Percentiles rank a stretch among this genome's conserved stretches.
These are phyloP conservation scores for Stephanodiscus minutulus DNA, from an alignment of 108 stramenopile genomes.

Conservation along the genomic window DNA sequence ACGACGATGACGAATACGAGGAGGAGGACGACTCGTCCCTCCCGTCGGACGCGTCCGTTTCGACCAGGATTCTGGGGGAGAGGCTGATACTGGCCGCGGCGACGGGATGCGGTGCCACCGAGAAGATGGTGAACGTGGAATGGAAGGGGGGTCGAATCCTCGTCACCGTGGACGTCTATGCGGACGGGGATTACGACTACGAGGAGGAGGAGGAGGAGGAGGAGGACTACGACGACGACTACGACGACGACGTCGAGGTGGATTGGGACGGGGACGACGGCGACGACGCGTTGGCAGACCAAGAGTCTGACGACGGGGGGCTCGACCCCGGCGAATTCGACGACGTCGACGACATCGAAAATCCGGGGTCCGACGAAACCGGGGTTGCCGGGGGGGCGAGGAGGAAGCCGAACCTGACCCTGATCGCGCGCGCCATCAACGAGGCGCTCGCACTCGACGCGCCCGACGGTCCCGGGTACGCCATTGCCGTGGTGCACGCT, in stretches of 20 bases:
- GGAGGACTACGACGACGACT: slow-evolving; percentile 18
- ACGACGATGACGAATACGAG: too few relatives aligned
- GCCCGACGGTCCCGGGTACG: slow-evolving; percentile 34
- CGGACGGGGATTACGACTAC: slow-evolving; percentile 21
- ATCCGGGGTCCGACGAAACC: neutral
- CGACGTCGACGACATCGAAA: too few relatives aligned
- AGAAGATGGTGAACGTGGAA: slow-evolving; percentile 49
- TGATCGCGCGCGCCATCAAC: slow-evolving; percentile 68
- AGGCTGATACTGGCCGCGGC: slow-evolving; percentile 25
- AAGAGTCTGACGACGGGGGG: too few relatives aligned
- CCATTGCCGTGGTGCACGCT: slow-evolving; percentile 60
- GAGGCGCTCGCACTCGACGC: slow-evolving; percentile 48
- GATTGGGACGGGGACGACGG: too few relatives aligned
- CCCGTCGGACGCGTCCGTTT: neutral
- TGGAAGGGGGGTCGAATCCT: slow-evolving; percentile 66
- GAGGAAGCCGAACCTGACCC: slow-evolving; percentile 41
- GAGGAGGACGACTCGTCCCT: too few relatives aligned
- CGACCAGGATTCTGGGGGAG: slow-evolving; percentile 3
- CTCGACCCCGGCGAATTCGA: too few relatives aligned
- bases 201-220: slow-evolving; percentile 29
- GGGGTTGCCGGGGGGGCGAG: neutral
- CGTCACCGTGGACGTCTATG: slow-evolving; percentile 56
- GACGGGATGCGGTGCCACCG: slow-evolving; percentile 24
- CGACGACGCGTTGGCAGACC: too few relatives aligned
- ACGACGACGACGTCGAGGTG: slow-evolving; percentile 16